Conservation (phyloP, 192 early-diverging fungal species). For the Backusella morwellensis region DNA sequence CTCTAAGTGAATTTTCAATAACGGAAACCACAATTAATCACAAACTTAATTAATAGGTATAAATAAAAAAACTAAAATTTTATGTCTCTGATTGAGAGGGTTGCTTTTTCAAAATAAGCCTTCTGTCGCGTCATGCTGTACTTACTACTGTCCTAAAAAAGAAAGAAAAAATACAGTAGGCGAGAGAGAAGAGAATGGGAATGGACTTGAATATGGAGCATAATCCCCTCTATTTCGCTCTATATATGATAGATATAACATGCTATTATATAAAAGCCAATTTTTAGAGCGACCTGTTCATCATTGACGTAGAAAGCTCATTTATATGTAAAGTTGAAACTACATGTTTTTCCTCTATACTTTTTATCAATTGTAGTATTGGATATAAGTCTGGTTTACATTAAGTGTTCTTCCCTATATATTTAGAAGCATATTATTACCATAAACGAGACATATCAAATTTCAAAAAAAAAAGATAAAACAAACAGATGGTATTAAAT, state of each 20-base stretch:
- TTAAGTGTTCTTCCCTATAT: not conserved
- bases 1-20: not conserved
- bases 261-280: not conserved
- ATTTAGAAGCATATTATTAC: not conserved
- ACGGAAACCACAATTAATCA: not conserved
- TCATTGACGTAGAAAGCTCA: too few species aligned
- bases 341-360: not conserved
- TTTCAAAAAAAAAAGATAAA: not conserved
- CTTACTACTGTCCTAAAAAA: too few species aligned
- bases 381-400: not conserved
- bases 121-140: too few species aligned
- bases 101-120: not conserved
- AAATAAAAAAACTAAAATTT: not conserved
- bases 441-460: not conserved
- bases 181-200: too few species aligned
- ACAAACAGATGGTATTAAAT: not conserved
- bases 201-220: too few species aligned
- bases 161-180: too few species aligned
- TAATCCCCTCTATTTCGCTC: too few species aligned
- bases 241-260: too few species aligned
- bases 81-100: not conserved
- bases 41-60: not conserved
- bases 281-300: not conserved
- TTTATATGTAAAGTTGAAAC: not conserved
- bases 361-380: not conserved